Base-by-base conservation (phyloP, 2,329 filamentous ascomycete genomes). In the Ceratocystiopsis brevicomis region DNA sequence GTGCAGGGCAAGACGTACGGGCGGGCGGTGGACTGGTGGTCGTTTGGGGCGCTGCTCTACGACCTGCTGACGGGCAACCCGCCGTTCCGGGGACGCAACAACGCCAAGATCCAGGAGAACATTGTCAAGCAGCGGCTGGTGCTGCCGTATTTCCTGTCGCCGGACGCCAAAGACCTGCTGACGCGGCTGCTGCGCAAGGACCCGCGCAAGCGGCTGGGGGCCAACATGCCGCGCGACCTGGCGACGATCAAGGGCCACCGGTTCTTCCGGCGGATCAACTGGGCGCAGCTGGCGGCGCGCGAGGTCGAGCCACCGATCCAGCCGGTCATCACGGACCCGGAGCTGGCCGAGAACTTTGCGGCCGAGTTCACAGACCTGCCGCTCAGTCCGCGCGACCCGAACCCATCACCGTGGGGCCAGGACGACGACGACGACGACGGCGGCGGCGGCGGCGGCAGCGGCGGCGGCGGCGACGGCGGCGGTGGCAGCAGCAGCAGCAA, bases 11-110 rank as follows among this genome's bases (percentile, higher is more conserved):
- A 82, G 50, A 78, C 83, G 51, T 98, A 98, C 59, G 87, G 88
- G 55, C 88, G 87, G 59, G 79, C 86, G 1, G 92, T 95, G 16
- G 90, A 98, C 63, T 98, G 88, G 88, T 98, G 90, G 90, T 94
- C 87, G 5, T 78, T 98, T 39, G 90, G 92, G 34, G 87, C 88
- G 3, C 71, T 98, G 39, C 86, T 84, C 33, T 93, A 79, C 59
- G 90, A 98, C 58, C 68, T 98, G 34, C 78, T 98, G 58, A 96
- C 88, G 11, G 90, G 92, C 43, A 78, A 78, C 44, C 86, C 88
- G 10, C 90, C 92, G 0, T 98, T 96, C 64, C 76, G 76, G 21
- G 90, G 84, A 38, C 78, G 79, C 59, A 96, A 95, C 63, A 78
- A 93, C 57, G 78, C 84, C 56, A 96, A 94, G 66, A 87, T 95